Evolutionary conservation across 2,329 filamentous ascomycete genomes (phyloP), one percentile per base, ranked within the genome.

Genomic region (Fusarium dimerum): DNA sequence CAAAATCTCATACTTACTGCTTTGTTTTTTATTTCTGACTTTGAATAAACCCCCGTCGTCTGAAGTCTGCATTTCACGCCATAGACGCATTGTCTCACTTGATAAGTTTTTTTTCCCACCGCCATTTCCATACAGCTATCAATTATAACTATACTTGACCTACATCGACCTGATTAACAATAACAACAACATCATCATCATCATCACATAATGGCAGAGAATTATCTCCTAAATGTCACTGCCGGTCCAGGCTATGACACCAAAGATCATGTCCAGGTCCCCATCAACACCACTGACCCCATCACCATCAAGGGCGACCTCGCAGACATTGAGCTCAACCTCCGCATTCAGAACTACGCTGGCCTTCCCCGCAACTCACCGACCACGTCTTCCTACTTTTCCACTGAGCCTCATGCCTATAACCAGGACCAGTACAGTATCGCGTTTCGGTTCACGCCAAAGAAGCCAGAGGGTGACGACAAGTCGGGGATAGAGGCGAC

Each of bases 361-460:
- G 89, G 92, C n/a, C 79, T 93, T n/a, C 90, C 92, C 2, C 73
- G 78, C 43, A 72, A 75, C 60, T 90, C 89, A 1, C 88, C 90
- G 0, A 66, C 74, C 5, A 88, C 88, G 0, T 89, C 87, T 9
- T 74, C 86, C 1, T 97, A 97, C 76, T 97, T 97, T 77, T 76
- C 80, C 13, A 75, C 83, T 6, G 82, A 86, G 6, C 79, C 83
- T 16, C 92, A 96, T 69, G 76, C 75, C 18, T 76, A 79, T 56
- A 82, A 81, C 60, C 72, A 78, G 47, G 92, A 97, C 71, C 88
- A 91, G 68, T 97, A 97, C 77, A 90, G 86, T 63, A 91, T 97
- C 64, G 80, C 84, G 32, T 87, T 96, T 67, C 81, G 83, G 43
- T 90, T 97, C 70, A 85, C 82, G 1, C 90, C 88, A n/a, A 90